phyloP scores from a whole-genome alignment of 202 grass and related monocot species.

The Panicum virgatum region DNA sequence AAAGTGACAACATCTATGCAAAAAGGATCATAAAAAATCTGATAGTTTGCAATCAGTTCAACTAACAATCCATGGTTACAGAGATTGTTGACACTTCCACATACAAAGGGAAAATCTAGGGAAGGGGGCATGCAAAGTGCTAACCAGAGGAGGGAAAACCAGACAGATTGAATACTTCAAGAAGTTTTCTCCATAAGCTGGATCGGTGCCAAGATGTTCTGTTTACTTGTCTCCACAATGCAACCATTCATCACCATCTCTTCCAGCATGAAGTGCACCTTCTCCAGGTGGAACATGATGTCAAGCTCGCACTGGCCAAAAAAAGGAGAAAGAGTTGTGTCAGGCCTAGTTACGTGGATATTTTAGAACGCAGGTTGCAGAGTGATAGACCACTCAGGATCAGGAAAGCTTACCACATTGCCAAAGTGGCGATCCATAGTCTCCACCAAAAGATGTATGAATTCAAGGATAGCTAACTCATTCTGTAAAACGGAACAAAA shows the following conservation, averaged over 20 bases:
- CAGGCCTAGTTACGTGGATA: not conserved
- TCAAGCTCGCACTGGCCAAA: slow-evolving; percentile 76
- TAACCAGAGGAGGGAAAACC: not conserved
- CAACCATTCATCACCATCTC: slow-evolving; percentile 99
- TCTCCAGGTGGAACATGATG: slow-evolving; percentile 98
- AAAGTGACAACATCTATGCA: not conserved
- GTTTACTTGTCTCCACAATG: slow-evolving; percentile 92
- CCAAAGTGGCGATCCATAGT: slow-evolving; percentile 97
- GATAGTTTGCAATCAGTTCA: not conserved
- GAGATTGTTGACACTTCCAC: not conserved
- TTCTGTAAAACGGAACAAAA: slow-evolving; percentile 57
- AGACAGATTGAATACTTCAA: slow-evolving; percentile 31
- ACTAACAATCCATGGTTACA: not conserved
- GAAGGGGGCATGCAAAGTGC: not conserved
- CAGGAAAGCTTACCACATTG: slow-evolving; percentile 77
- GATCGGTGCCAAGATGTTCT: slow-evolving; percentile 86
- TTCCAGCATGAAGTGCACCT: slow-evolving; percentile 98
- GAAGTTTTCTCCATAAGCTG: slow-evolving; percentile 91
- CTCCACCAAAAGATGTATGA: slow-evolving; percentile 98
- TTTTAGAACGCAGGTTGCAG: not conserved
- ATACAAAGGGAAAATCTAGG: not conserved
- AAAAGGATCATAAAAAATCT: not conserved
- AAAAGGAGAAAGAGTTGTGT: not conserved
- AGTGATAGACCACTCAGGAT: not conserved
- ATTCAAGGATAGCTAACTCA: slow-evolving; percentile 93